A percentile compares a stretch with the other conserved stretches of the same genome.
Conservation (phyloP, 352 stramenopile genomes). For the Phytophthora nicotianae region DNA sequence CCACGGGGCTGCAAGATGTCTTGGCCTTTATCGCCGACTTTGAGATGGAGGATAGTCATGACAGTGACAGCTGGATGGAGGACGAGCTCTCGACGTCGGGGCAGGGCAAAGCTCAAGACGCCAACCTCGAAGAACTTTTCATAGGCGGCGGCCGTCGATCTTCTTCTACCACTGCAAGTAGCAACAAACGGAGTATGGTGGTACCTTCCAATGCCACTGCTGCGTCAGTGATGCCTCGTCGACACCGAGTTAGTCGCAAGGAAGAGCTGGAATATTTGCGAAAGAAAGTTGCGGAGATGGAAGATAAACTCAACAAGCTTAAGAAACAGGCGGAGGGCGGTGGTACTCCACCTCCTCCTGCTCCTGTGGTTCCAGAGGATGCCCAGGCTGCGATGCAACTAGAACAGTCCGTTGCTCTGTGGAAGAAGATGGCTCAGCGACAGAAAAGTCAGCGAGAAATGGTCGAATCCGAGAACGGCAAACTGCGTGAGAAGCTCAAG, state of each 20-base stretch:
- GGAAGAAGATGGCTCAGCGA: constrained; percentile 50
- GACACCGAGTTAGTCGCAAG: constrained; percentile 32
- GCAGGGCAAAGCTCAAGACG: not conserved
- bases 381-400: constrained; percentile 16
- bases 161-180: not conserved
- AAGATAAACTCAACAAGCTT: constrained; percentile 28
- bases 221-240: constrained; percentile 3
- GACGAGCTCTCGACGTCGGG: not conserved
- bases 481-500: constrained; percentile 52
- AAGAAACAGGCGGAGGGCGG: constrained; percentile 19
- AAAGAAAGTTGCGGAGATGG: constrained; percentile 40
- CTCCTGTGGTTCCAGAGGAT: not conserved
- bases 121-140: constrained; percentile 14
- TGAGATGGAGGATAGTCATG: constrained; percentile 29
- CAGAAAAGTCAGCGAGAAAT: constrained; percentile 35
- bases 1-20: constrained; percentile 30
- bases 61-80: constrained; percentile 14
- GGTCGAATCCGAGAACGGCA: constrained; percentile 47
- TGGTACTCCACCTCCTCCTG: not conserved
- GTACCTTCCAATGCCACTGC: not conserved
- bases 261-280: constrained; percentile 47
- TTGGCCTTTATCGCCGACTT: constrained; percentile 40
- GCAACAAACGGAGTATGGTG: not conserved
- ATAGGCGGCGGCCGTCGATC: constrained; percentile 1
- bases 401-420: constrained; percentile 38